phyloP scores from a whole-genome alignment of 257 asterid species.

The Nicotiana obtusifolia region DNA sequence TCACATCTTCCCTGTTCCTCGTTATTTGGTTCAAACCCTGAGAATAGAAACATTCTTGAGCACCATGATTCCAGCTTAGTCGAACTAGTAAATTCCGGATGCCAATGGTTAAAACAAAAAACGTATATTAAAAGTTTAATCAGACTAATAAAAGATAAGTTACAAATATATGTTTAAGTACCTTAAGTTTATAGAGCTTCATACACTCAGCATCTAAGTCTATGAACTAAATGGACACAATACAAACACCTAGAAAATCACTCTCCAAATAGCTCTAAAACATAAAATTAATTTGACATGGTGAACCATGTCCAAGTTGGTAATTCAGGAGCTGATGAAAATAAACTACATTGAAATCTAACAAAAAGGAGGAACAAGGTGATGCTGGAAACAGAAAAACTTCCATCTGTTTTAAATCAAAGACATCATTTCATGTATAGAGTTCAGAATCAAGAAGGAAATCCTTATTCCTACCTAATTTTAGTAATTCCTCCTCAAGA shows the following conservation, averaged over 20 bases:
- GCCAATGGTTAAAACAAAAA: too few relatives aligned
- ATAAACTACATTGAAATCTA: not conserved
- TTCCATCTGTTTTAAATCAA: not conserved
- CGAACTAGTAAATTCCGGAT: too few relatives aligned
- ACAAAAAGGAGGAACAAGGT: not conserved
- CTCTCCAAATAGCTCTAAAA: not conserved
- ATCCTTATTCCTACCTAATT: conserved; percentile 44
- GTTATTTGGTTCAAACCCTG: too few relatives aligned
- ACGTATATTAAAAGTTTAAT: too few relatives aligned
- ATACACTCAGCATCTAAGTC: not conserved
- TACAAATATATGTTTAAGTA: not conserved
- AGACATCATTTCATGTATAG: conserved; percentile 62
- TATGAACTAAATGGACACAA: not conserved
- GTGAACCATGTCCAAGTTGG: not conserved
- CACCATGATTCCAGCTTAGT: too few relatives aligned
- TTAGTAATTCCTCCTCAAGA: conserved; percentile 39
- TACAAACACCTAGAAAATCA: not conserved
- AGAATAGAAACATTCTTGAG: too few relatives aligned
- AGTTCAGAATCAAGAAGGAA: conserved; percentile 55
- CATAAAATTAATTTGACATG: not conserved
- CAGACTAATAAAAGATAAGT: not conserved
- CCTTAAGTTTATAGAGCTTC: not conserved
- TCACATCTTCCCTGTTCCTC: too few relatives aligned
- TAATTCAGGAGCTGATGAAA: not conserved
- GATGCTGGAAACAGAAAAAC: not conserved